Evolutionary conservation across 2,329 filamentous ascomycete genomes (phyloP).

Genomic region (Cryphonectria nitschkei): DNA sequence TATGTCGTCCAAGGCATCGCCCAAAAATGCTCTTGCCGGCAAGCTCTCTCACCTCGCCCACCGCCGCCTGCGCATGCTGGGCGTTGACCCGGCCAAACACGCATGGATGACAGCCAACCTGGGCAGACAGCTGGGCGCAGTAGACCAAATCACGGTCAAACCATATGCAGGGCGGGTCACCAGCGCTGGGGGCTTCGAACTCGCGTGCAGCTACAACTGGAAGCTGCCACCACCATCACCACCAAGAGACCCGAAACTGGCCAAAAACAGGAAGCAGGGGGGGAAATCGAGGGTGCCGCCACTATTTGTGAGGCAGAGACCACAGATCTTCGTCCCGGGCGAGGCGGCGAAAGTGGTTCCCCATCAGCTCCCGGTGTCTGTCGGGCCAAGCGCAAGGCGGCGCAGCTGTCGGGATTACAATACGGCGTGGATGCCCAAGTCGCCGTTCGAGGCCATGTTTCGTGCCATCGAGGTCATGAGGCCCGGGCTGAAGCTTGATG

Average conservation of each 20-base stretch:
- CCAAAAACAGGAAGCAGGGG: no score
- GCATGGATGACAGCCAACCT: conserved; percentile 21
- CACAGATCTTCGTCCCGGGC: conserved; percentile 26
- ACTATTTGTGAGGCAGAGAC: background rate
- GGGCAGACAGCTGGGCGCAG: conserved; percentile 10
- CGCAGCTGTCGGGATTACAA: conserved; percentile 19
- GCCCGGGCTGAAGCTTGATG: conserved; percentile 33
- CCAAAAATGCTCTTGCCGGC: background rate
- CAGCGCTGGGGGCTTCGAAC: conserved; percentile 20
- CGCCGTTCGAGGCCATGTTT: conserved; percentile 38
- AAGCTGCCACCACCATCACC: background rate
- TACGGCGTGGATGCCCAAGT: conserved; percentile 25
- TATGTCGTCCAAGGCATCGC: background rate
- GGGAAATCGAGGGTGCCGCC: background rate
- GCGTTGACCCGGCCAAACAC: conserved; percentile 10
- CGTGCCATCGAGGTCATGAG: conserved; percentile 34
- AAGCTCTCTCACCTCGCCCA: conserved; percentile 9
- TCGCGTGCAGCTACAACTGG: conserved; percentile 28
- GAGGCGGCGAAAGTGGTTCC: conserved; percentile 17
- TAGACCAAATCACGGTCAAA: background rate
- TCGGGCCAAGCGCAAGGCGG: background rate
- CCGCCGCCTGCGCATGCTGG: conserved; percentile 22
- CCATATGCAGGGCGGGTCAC: conserved; percentile 19
- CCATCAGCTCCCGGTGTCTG: conserved; percentile 4
- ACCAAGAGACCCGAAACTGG: background rate